phyloP scores from a whole-genome alignment of 2,329 filamentous ascomycete genomes.

The Alternaria triticimaculans region DNA sequence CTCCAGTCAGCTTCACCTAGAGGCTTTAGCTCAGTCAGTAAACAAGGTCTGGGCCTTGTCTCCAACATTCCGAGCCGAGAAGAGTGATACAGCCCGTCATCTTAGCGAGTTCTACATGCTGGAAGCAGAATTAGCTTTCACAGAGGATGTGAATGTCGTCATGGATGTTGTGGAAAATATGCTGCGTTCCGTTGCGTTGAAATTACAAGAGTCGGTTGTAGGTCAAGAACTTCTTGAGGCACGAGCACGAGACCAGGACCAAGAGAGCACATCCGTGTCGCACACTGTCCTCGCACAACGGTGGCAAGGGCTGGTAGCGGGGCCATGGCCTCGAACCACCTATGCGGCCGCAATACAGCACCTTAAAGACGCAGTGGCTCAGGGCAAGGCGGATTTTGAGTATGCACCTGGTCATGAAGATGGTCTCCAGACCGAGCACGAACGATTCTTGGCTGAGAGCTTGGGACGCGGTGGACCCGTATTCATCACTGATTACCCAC shows the following conservation, averaged over 20 bases:
- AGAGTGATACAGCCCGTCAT: constrained; percentile 89
- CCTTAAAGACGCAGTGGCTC: constrained; percentile 65
- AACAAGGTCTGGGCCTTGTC: constrained; percentile 93
- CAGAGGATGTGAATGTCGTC: constrained; percentile 70
- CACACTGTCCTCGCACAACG: constrained; percentile 65
- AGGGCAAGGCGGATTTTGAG: constrained; percentile 64
- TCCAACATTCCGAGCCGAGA: constrained; percentile 85
- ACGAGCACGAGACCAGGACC: constrained; percentile 49
- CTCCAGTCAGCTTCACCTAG: constrained; percentile 91
- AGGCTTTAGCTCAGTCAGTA: constrained; percentile 86
- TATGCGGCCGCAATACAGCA: constrained; percentile 79
- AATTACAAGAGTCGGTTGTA: constrained; percentile 58
- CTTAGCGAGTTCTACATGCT: constrained; percentile 99
- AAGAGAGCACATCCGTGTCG: constrained; percentile 49
- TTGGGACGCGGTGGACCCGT: constrained; percentile 72
- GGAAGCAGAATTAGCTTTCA: constrained; percentile 86
- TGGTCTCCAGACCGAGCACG: constrained; percentile 89
- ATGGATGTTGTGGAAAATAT: constrained; percentile 84
- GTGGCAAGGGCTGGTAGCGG: constrained; percentile 73
- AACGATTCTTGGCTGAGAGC: constrained; percentile 79
- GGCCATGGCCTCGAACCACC: constrained; percentile 83
- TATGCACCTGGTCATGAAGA: constrained; percentile 73
- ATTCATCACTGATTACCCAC: constrained; percentile 94
- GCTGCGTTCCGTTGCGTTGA: constrained; percentile 65
- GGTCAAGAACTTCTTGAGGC: constrained; percentile 63